Base-by-base conservation (phyloP, 208 protist genomes). In the Phytomonas francai region DNA sequence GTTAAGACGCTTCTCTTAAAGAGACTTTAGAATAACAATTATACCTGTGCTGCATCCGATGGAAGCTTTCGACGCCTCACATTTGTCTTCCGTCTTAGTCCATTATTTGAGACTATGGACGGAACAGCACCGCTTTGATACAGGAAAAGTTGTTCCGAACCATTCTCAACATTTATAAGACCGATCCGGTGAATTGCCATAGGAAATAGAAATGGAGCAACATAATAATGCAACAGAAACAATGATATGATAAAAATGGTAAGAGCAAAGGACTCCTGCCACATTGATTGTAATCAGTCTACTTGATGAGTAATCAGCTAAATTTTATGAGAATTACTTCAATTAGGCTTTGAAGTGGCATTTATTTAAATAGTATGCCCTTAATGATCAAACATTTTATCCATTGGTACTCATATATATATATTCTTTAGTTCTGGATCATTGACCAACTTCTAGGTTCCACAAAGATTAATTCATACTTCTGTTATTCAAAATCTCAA, bases 21-120 rank as follows among this genome's bases (percentile, higher is more conserved):
- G n/a, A 57, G 22, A 57, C 25, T 57, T 57, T 57, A 27, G n/a
- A 57, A 57, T n/a, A n/a, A n/a, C 49, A 57, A 57, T 22, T 57
- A 57, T 25, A 57, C 22, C 22, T 57, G n/a, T 25, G n/a, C 49
- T 25, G 22, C 22, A 27, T 57, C 25, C 22, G 22, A 57, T 27
- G n/a, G 49, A 57, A 25, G n/a, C 25, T 57, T 22, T 57, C 49
- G 49, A 57, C 49, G n/a, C 25, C 22, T 27, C 22, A 57, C n/a
- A n/a, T 57, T 27, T 27, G 22, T 57, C 22, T 27, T 57, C 25
- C n/a, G n/a, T 57, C 22, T 25, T 22, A 25, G 49, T 27, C 25
- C 25, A 57, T 57, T 25, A 57, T 57, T 57, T 57, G 22, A 57
- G n/a, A 57, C 22, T 25, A 25, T 25, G 22, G n/a, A 57, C 25